phyloP scores from a whole-genome alignment of 345 rosid genomes.

The Melastoma malabathricum region DNA sequence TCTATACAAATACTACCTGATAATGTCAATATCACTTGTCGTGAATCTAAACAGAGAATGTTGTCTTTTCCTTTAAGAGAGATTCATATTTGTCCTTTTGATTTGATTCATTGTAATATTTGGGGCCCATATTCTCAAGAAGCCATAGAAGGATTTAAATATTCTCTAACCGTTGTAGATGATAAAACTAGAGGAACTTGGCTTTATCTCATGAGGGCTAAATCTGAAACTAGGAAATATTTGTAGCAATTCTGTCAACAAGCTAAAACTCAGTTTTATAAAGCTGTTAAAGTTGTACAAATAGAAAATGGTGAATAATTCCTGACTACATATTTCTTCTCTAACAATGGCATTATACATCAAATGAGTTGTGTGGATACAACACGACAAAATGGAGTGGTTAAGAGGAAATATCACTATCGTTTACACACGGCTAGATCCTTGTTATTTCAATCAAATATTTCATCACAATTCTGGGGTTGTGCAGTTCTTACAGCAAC shows the following conservation, averaged over 20 bases:
- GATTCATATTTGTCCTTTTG: background rate
- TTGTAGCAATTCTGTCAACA: background rate
- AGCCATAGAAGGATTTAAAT: too few relatives aligned
- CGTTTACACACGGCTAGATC: background rate
- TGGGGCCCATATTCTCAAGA: background rate
- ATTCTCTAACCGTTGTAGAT: too few relatives aligned
- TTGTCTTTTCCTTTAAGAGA: too few relatives aligned
- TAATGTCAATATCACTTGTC: too few relatives aligned
- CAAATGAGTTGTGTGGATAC: background rate
- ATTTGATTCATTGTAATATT: background rate
- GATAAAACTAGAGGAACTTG: too few relatives aligned
- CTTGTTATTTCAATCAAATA: background rate
- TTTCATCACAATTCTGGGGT: background rate
- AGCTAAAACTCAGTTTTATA: background rate
- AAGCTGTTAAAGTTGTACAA: background rate
- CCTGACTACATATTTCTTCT: background rate
- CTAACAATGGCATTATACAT: background rate
- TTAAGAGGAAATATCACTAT: background rate
- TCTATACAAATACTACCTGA: too few relatives aligned
- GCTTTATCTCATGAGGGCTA: too few relatives aligned
- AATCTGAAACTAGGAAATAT: background rate
- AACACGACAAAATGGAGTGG: background rate
- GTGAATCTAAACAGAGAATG: too few relatives aligned
- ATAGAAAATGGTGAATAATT: background rate
- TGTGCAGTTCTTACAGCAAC: background rate